Evolutionary conservation across 1,284 basidiomycete species (phyloP), one percentile per base, ranked within the genome.

Genomic region (Paramarasmius palmivorus): DNA sequence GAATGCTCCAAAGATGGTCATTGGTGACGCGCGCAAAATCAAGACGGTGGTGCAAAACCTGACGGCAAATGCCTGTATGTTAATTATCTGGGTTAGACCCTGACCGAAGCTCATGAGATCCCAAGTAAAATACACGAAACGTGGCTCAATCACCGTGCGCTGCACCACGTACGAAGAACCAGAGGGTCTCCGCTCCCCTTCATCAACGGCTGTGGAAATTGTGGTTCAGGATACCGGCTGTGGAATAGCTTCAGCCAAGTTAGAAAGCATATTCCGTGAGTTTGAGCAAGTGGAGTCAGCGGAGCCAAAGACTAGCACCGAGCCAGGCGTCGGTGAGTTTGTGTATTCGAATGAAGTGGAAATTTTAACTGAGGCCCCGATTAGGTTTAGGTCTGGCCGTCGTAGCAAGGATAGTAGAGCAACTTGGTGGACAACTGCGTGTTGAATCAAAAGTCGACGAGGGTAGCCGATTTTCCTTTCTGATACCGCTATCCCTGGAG

Each of bases 261-360:
- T 95, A 22, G 89, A 92, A 65, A 83, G 82, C 54, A 92, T 95
- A 56, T 95, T 95, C 72, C 76, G 92, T 49, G 90, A 93, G 56
- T 90, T 95, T 57, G 92, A 94, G 69, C 88, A 92, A 61, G 89
- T 92, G 2, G 90, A 92, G 59, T 82, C 82, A 4, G 68, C 69
- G 10, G 73, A 75, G 39, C 62, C 76, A 5, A 72, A 68, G 52
- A 61, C 66, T 14, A 65, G 65, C 37, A 61, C 63, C 2, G 63
- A 68, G 20, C 69, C 74, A 38, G 84, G 84, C n/a, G 72, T 87
- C 25, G 84, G 83, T 80, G 55, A 57, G 76, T 60, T 23, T 9
- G 15, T 50, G 25, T 23, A 29, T 4, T 6, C 34, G 19, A n/a
- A n/a, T n/a, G n/a, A n/a, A n/a, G n/a, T n/a, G n/a, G n/a, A n/a